Conservation (phyloP, 2,329 filamentous ascomycete genomes). For the Colletotrichum liaoningense region DNA sequence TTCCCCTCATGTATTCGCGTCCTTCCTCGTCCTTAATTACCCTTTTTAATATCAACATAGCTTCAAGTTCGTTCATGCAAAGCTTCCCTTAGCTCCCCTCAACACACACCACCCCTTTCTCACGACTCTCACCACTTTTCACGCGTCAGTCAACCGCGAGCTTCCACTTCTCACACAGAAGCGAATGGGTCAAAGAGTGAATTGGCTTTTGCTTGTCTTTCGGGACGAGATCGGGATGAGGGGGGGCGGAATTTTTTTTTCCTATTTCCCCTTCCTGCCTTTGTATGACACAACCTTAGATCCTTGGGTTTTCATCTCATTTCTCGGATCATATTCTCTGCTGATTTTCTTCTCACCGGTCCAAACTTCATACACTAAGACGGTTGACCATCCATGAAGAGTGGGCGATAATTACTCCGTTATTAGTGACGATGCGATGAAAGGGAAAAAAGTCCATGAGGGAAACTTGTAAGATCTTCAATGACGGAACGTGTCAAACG, state of each 20-base stretch:
- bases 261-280: background rate
- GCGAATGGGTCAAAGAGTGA: conserved; percentile 12
- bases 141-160: background rate
- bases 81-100: conserved; percentile 7
- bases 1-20: background rate
- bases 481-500: conserved; percentile 10
- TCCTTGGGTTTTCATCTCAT: background rate
- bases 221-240: conserved; percentile 12
- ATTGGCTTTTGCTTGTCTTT: conserved; percentile 2
- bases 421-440: background rate
- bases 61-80: conserved; percentile 19
- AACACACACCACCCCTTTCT: background rate
- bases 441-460: background rate
- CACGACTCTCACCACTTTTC: background rate
- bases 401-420: conserved; percentile 17
- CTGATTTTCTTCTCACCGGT: background rate
- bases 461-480: background rate
- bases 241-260: background rate
- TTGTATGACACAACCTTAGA: background rate
- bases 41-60: conserved; percentile 12
- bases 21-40: conserved; percentile 20
- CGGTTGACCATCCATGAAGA: background rate
- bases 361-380: background rate
- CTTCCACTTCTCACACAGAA: background rate
- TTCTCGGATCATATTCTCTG: background rate